Percentiles rank a stretch among this genome's conserved stretches.
These are phyloP conservation scores for Dendrobium nobile DNA, from an alignment of 106 monocot genomes.

Conservation along the genomic window DNA sequence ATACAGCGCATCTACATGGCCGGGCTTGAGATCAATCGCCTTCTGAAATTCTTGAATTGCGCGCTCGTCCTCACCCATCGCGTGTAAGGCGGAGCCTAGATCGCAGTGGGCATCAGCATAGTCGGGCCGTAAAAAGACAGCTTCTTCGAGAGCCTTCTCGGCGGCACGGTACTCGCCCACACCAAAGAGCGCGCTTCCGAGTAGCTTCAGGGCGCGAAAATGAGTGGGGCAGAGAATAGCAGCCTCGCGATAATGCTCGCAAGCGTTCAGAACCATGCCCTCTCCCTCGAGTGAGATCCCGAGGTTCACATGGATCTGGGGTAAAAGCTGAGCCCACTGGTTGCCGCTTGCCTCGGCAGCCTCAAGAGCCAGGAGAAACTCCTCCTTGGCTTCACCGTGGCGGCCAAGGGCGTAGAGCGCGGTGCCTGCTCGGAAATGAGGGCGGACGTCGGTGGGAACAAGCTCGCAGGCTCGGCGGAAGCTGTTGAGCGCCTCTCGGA, in stretches of 20 bases:
- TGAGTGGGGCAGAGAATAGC: conserved; percentile 81
- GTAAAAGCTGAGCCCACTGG: conserved; percentile 71
- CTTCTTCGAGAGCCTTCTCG: conserved; percentile 89
- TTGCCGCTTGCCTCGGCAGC: conserved; percentile 84
- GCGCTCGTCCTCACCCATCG: conserved; percentile 82
- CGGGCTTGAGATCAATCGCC: conserved; percentile 90
- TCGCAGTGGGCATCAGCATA: conserved; percentile 95
- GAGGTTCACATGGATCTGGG: conserved; percentile 92
- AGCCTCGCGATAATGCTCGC: conserved; percentile 93
- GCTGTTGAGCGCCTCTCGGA: conserved; percentile 52
- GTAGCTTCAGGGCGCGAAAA: conserved; percentile 78
- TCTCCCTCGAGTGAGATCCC: conserved; percentile 84
- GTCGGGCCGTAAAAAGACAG: conserved; percentile 64
- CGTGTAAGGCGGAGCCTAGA: conserved; percentile 78
- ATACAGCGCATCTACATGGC: conserved; percentile 88
- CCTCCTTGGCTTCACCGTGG: conserved; percentile 78
- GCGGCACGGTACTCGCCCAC: conserved; percentile 93
- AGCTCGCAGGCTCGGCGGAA: conserved; percentile 89
- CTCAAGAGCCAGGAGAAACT: conserved; percentile 83
- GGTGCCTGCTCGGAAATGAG: conserved; percentile 83
- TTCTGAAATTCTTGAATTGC: conserved; percentile 98
- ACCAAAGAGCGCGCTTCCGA: conserved; percentile 86
- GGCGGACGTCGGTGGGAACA: conserved; percentile 71
- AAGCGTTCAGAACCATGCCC: conserved; percentile 84
- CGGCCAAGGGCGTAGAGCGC: conserved; percentile 69